Evolutionary conservation across 2,329 filamentous ascomycete species (phyloP).

Genomic region (Fusarium bactridioides): DNA sequence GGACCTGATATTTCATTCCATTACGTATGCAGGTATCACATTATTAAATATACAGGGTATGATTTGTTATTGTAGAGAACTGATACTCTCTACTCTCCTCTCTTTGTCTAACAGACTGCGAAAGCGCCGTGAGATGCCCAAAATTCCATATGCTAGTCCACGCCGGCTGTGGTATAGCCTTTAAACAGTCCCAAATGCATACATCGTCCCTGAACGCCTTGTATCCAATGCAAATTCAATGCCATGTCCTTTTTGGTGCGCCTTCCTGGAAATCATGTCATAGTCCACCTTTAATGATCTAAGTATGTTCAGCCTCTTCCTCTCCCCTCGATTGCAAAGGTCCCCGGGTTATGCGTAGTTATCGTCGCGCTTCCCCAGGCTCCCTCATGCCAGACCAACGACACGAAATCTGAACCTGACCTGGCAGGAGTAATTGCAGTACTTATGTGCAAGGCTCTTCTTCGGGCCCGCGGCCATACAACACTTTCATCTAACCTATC

Average conservation of each 20-base stretch:
- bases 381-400: neutral
- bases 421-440: neutral
- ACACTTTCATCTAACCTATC: neutral
- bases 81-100: neutral
- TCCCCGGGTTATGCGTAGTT: neutral
- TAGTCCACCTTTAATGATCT: neutral
- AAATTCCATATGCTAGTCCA: neutral
- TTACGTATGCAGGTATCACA: neutral
- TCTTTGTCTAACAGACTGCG: neutral
- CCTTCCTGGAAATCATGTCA: slow-evolving; percentile 2
- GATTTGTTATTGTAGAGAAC: neutral
- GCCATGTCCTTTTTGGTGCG: slow-evolving; percentile 6
- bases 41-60: neutral
- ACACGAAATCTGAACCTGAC: neutral
- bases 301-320: neutral
- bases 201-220: slow-evolving; percentile 25
- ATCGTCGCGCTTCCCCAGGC: neutral
- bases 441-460: neutral
- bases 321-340: neutral
- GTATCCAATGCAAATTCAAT: slow-evolving; percentile 35
- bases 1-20: neutral
- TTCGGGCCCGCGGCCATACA: neutral
- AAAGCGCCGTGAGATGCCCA: neutral
- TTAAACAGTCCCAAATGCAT: slow-evolving; percentile 3
- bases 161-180: neutral